These are phyloP conservation scores for Alternaria panax DNA, from an alignment of 2,329 filamentous ascomycete species.

Conservation along the genomic window DNA sequence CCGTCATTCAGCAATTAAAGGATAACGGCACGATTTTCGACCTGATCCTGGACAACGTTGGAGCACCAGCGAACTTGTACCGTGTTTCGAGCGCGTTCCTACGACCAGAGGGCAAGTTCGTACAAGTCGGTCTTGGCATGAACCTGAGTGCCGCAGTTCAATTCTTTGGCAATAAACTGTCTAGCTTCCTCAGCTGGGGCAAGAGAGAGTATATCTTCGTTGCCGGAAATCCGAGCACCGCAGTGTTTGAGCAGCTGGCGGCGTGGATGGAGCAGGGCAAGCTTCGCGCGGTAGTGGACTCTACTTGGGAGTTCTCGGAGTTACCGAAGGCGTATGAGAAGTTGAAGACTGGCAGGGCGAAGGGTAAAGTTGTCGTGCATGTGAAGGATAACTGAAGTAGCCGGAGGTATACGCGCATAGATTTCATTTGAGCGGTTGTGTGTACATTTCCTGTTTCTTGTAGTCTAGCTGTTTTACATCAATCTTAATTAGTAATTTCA, in stretches of 20 bases:
- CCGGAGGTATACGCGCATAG: background rate
- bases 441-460: background rate
- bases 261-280: conserved; percentile 64
- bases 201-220: conserved; percentile 12
- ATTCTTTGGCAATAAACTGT: conserved; percentile 1
- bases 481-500: background rate
- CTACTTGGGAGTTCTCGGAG: conserved; percentile 61
- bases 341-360: conserved; percentile 61
- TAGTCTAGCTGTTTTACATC: background rate
- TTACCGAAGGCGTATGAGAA: conserved; percentile 63
- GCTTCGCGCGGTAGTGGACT: conserved; percentile 63
- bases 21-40: conserved; percentile 57
- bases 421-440: background rate
- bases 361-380: conserved; percentile 63
- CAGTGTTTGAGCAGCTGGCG: conserved; percentile 52
- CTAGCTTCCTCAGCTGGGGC: background rate
- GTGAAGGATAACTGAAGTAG: conserved; percentile 4
- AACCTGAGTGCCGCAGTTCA: background rate
- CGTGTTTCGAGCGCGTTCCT: conserved; percentile 10
- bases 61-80: conserved; percentile 39
- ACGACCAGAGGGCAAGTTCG: conserved; percentile 13
- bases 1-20: conserved; percentile 57
- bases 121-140: conserved; percentile 5
- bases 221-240: conserved; percentile 36
- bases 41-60: conserved; percentile 64